Percentiles rank a stretch among this genome's conserved stretches.
Evolutionary conservation across 805 yeast species (phyloP).

Genomic region (Metschnikowia proteae): DNA sequence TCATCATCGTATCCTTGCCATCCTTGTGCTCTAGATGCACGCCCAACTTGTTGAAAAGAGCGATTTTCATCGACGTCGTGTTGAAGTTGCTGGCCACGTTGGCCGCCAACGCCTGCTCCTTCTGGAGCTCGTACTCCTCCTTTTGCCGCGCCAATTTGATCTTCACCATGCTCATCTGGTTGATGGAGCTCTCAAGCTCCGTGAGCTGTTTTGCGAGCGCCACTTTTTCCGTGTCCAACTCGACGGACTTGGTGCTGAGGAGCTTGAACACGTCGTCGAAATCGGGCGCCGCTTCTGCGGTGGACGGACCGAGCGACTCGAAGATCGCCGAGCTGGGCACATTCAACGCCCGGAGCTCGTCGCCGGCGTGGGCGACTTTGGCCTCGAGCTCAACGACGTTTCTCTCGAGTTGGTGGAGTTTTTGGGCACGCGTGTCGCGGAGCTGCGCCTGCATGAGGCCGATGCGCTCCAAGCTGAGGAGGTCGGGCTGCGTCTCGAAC

Average conservation of each 20-base stretch:
- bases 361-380: background rate
- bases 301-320: constrained; percentile 19
- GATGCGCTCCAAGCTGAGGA: constrained; percentile 43
- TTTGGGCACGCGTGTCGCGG: constrained; percentile 24
- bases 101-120: constrained; percentile 28
- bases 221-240: constrained; percentile 46
- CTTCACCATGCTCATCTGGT: constrained; percentile 27
- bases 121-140: constrained; percentile 32
- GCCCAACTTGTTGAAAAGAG: constrained; percentile 60
- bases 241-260: constrained; percentile 26
- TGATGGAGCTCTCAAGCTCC: constrained; percentile 44
- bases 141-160: constrained; percentile 37
- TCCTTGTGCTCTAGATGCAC: constrained; percentile 39
- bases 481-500: constrained; percentile 51
- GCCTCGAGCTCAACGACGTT: constrained; percentile 14
- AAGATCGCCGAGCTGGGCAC: constrained; percentile 21
- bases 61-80: constrained; percentile 49
- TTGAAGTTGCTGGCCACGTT: constrained; percentile 36
- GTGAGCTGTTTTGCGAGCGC: constrained; percentile 50
- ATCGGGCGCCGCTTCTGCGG: constrained; percentile 22
- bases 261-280: constrained; percentile 24
- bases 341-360: constrained; percentile 22
- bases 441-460: constrained; percentile 34
- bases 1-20: constrained; percentile 39
- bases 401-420: constrained; percentile 16